Evolutionary conservation across 2,329 filamentous ascomycete genomes (phyloP), one percentile per base, ranked within the genome.

Genomic region (Apiospora malaysiana): DNA sequence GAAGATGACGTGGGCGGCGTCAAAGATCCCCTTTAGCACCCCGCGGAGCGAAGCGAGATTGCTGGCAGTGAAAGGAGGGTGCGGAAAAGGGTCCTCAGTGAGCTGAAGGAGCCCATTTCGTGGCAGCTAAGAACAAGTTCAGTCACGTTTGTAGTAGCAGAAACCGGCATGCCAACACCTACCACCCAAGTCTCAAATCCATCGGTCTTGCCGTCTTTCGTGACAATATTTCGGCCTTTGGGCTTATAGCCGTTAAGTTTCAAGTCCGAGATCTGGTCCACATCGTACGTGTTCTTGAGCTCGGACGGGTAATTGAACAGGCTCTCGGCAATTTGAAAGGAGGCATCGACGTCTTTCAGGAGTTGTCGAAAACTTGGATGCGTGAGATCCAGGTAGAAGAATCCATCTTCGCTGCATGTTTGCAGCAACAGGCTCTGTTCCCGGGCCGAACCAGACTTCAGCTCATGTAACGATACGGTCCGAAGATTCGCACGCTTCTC

Each of bases 221-320:
- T 66, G 7, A 47, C 68, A 16, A 70, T n/a, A 12, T 70, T 70
- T 10, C 68, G 40, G 10, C 68, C 68, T n/a, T 65, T 70, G 10
- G 68, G 68, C 42, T 70, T 70, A 43, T 70, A 70, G 4, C 68
- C 56, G 18, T 70, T 70, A 25, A 66, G 23, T 25, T 70, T 70
- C 4, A 49, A 25, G n/a, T 66, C 51, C 21, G 68, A 70, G 25
- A 70, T 10, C 43, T 66, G 40, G 43, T 70, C 68, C 18, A 70
- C 68, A 40, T 70, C 68, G 25, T 51, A 70, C 27, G 49, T 32
- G 43, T 6, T 66, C 40, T 70, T 70, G 16, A 66, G 9, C 4
- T 45, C 68, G 9, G 25, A 43, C 4, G 40, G 18, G 37, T 51
- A 66, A 9, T 51, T 18, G 21, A 66, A 70, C n/a, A 66, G 40